Conservation (phyloP, 140 eudicot genomes). For the Oenanthe javanica region DNA sequence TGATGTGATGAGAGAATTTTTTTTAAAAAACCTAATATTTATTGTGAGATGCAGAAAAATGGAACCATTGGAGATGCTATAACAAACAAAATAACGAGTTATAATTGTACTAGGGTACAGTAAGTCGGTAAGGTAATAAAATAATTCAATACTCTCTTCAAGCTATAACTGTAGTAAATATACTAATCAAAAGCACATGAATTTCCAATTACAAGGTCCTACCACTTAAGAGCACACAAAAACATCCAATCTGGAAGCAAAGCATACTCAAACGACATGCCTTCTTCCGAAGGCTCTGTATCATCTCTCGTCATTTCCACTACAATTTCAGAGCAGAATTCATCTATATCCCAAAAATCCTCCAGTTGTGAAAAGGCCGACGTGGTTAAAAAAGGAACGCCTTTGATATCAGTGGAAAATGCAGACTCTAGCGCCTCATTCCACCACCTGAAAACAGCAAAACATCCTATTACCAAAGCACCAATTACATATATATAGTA, state of each 20-base stretch:
- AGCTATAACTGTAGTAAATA: not conserved
- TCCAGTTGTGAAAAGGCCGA: not conserved
- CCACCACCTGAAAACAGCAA: slow-evolving; percentile 67
- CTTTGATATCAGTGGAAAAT: slow-evolving; percentile 28
- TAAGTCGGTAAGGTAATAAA: not conserved
- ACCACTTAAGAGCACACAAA: slow-evolving; percentile 73
- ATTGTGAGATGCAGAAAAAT: no score
- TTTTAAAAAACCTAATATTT: no score
- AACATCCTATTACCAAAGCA: not conserved
- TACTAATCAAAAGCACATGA: not conserved
- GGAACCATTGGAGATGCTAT: not conserved
- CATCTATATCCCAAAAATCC: slow-evolving; percentile 2
- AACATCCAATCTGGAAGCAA: slow-evolving; percentile 85
- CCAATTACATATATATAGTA: not conserved
- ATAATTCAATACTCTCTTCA: not conserved
- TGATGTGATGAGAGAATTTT: no score
- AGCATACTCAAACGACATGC: slow-evolving; percentile 34
- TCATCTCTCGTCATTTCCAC: slow-evolving; percentile 44
- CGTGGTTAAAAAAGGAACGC: slow-evolving; percentile 30
- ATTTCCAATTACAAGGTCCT: slow-evolving; percentile 6
- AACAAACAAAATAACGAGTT: not conserved
- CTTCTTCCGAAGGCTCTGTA: slow-evolving; percentile 17
- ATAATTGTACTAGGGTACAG: not conserved
- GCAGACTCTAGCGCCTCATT: slow-evolving; percentile 37
- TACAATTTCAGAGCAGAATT: slow-evolving; percentile 40